Conservation (phyloP, 805 yeast species). For the Phaffomyces antillensis region DNA sequence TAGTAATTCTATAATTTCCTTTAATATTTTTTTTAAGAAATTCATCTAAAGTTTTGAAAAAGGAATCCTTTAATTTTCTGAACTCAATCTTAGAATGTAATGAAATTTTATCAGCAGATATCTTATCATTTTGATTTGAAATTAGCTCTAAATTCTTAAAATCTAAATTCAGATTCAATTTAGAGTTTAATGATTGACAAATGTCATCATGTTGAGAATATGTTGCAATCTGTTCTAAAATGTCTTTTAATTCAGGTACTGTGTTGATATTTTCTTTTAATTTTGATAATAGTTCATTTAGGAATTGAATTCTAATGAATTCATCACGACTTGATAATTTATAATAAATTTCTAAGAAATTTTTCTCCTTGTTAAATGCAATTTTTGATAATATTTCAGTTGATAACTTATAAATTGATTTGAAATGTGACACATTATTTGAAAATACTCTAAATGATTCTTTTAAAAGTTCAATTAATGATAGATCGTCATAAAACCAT, state of each 20-base stretch:
- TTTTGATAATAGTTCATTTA: conserved; percentile 17
- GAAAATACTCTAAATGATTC: conserved; percentile 15
- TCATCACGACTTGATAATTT: conserved; percentile 19
- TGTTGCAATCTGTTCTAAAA: conserved; percentile 8
- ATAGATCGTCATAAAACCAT: conserved; percentile 17
- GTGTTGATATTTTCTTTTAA: conserved; percentile 8
- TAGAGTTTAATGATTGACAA: conserved; percentile 10
- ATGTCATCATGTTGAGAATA: conserved; percentile 7
- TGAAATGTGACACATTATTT: conserved; percentile 13
- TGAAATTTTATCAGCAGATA: conserved; percentile 4
- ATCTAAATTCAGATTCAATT: conserved; percentile 9
- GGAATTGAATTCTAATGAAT: conserved; percentile 17
- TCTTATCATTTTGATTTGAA: background rate
- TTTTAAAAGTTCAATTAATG: conserved; percentile 9
- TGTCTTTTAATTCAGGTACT: conserved; percentile 3
- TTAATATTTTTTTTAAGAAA: conserved; percentile 12
- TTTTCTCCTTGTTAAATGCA: conserved; percentile 10
- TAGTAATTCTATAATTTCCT: conserved; percentile 17
- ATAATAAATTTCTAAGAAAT: conserved; percentile 17
- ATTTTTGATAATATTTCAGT: conserved; percentile 13
- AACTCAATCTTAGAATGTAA: conserved; percentile 19
- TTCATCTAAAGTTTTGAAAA: conserved; percentile 12
- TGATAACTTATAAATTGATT: conserved; percentile 13
- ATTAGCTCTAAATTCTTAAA: background rate
- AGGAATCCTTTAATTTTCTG: conserved; percentile 12